phyloP scores from a whole-genome alignment of 2,329 filamentous ascomycete species.

The Coleophoma eucalyptorum region DNA sequence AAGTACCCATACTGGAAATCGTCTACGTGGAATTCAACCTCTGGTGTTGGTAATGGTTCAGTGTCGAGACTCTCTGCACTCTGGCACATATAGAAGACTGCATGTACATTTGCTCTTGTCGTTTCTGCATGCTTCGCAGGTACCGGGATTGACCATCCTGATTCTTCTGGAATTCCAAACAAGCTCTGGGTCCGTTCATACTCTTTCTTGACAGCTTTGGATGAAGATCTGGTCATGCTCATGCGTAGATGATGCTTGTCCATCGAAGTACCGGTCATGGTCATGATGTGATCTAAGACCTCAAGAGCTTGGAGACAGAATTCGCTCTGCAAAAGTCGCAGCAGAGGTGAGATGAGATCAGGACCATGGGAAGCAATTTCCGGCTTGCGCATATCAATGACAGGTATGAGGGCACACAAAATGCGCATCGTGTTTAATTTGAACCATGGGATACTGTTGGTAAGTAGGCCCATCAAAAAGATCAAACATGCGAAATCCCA shows the following conservation, averaged over 20 bases:
- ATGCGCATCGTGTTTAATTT: constrained; percentile 92
- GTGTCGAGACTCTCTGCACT: constrained; percentile 54
- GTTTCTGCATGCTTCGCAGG: constrained; percentile 84
- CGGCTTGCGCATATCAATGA: constrained; percentile 88
- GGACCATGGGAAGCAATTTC: constrained; percentile 89
- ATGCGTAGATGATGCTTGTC: constrained; percentile 93
- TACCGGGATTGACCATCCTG: constrained; percentile 93
- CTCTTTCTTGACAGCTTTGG: constrained; percentile 83
- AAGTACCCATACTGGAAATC: constrained; percentile 69
- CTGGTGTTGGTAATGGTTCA: constrained; percentile 68
- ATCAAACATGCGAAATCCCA: constrained; percentile 83
- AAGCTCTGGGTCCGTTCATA: constrained; percentile 92
- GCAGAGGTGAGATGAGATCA: constrained; percentile 88
- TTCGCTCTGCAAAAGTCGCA: constrained; percentile 86
- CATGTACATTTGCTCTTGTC: constrained; percentile 89
- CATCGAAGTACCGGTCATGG: constrained; percentile 86
- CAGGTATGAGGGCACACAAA: constrained; percentile 77
- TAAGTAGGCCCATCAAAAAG: constrained; percentile 86
- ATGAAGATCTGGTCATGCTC: constrained; percentile 93
- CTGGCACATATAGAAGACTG: constrained; percentile 92
- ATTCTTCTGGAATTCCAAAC: constrained; percentile 94
- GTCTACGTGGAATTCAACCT: constrained; percentile 87
- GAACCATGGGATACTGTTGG: constrained; percentile 85
- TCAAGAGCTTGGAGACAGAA: constrained; percentile 89
- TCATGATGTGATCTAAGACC: constrained; percentile 93